Conservation (phyloP, 768 basidiomycete species). For the Pleurotus tuoliensis region DNA sequence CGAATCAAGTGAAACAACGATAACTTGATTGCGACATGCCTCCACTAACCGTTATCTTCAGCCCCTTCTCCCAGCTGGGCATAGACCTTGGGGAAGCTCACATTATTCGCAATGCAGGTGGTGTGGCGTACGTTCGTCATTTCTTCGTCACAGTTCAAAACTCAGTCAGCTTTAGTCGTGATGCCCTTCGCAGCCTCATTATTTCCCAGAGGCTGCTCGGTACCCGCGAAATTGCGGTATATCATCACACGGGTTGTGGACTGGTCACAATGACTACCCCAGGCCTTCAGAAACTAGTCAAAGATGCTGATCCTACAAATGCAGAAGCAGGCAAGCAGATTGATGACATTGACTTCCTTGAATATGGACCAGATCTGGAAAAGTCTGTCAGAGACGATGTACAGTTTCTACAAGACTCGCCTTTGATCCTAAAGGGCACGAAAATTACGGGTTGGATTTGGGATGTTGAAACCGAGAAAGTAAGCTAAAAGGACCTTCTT, state of each 20-base stretch:
- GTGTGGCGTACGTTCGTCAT: slow-evolving; percentile 44
- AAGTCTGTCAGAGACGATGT: slow-evolving; percentile 52
- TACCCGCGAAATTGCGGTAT: slow-evolving; percentile 64
- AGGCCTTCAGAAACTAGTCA: slow-evolving; percentile 47
- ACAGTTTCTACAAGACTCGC: slow-evolving; percentile 48
- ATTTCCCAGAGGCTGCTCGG: slow-evolving; percentile 72
- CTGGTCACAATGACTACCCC: slow-evolving; percentile 61
- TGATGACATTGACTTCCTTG: slow-evolving; percentile 8
- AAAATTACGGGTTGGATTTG: slow-evolving; percentile 66
- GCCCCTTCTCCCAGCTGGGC: slow-evolving; percentile 56
- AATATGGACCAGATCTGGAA: slow-evolving; percentile 5
- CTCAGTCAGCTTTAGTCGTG: slow-evolving; percentile 35
- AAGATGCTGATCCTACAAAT: slow-evolving; percentile 36
- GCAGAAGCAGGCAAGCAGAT: slow-evolving; percentile 23
- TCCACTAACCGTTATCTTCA: slow-evolving; percentile 17
- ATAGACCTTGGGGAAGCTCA: slow-evolving; percentile 67
- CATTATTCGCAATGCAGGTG: slow-evolving; percentile 73
- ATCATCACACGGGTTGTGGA: slow-evolving; percentile 72
- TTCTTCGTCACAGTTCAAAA: background rate
- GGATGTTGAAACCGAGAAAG: slow-evolving; percentile 33
- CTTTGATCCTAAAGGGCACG: slow-evolving; percentile 51
- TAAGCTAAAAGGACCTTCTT: background rate
- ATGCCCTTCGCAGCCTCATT: slow-evolving; percentile 62
- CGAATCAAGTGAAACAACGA: slow-evolving; percentile 50
- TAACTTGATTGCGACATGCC: background rate